A percentile compares a stretch with the other conserved stretches of the same genome.
Evolutionary conservation across 345 rosid species (phyloP).

Genomic region (Syzygium aqueum): DNA sequence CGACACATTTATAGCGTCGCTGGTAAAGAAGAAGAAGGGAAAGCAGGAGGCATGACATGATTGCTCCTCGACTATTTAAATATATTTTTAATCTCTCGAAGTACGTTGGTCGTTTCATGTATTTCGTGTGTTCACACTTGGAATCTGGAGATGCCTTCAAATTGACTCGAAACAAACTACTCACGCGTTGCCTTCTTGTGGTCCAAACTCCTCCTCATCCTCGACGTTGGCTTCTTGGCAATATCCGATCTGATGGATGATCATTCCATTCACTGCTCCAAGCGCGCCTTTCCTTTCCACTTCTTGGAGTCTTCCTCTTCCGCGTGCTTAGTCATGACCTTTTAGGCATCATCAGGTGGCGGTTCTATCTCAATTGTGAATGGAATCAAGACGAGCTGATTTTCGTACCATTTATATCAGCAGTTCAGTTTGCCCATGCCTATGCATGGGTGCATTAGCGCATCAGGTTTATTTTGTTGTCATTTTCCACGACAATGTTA

Average conservation of each 20-base stretch:
- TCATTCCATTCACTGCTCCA: too few relatives aligned
- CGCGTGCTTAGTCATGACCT: too few relatives aligned
- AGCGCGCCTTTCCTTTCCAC: too few relatives aligned
- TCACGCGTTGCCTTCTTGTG: background rate
- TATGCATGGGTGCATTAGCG: too few relatives aligned
- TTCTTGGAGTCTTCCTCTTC: too few relatives aligned
- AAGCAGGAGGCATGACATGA: background rate
- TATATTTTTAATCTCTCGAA: background rate
- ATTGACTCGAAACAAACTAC: background rate
- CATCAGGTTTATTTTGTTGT: too few relatives aligned
- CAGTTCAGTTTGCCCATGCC: too few relatives aligned
- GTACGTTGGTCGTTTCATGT: background rate
- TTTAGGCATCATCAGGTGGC: too few relatives aligned
- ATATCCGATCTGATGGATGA: background rate
- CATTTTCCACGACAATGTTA: too few relatives aligned
- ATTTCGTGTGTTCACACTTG: background rate
- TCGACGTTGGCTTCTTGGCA: background rate
- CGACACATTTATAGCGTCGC: background rate
- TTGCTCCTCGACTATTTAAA: rapidly evolving
- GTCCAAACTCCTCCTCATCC: background rate
- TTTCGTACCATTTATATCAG: too few relatives aligned
- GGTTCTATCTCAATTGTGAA: too few relatives aligned
- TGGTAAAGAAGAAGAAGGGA: background rate
- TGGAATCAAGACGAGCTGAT: too few relatives aligned
- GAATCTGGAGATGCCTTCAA: background rate